phyloP scores from a whole-genome alignment of 768 basidiomycete species.

The Lactifluus volemus region DNA sequence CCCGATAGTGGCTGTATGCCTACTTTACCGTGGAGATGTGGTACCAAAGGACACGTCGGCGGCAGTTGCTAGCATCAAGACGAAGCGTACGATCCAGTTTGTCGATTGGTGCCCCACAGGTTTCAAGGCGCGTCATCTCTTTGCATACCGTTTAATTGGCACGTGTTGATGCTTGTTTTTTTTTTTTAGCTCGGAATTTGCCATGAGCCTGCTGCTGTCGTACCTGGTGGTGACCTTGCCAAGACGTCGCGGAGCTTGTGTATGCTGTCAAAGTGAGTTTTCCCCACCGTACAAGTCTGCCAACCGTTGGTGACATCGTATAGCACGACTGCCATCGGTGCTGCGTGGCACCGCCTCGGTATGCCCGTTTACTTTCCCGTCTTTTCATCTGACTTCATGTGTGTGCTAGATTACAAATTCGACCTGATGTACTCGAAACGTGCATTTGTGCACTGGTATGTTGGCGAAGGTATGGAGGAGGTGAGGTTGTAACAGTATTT shows the following conservation, averaged over 20 bases:
- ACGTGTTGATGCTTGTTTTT: conserved; percentile 24
- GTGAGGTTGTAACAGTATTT: conserved; percentile 24
- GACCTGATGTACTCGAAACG: conserved; percentile 97
- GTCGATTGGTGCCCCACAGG: conserved; percentile 99
- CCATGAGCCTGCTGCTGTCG: conserved; percentile 87
- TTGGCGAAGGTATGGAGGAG: conserved; percentile 99
- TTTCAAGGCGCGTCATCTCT: conserved; percentile 54
- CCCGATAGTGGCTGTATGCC: conserved; percentile 72
- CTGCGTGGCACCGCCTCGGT: conserved; percentile 88
- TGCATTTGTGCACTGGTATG: conserved; percentile 91
- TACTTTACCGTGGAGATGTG: conserved; percentile 93
- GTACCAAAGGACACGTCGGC: conserved; percentile 94
- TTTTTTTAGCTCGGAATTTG: conserved; percentile 79
- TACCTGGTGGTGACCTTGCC: conserved; percentile 93
- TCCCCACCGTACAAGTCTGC: neutral
- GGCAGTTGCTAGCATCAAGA: conserved; percentile 91
- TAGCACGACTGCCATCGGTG: conserved; percentile 87
- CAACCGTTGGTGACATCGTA: conserved; percentile 1
- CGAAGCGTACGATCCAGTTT: conserved; percentile 95
- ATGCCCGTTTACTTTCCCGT: conserved; percentile 16
- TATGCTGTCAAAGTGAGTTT: conserved; percentile 83
- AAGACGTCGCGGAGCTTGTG: conserved; percentile 91
- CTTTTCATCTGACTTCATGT: neutral
- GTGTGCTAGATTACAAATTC: conserved; percentile 81
- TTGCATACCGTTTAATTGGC: neutral